Percentiles rank a stretch among this genome's conserved stretches.
Conservation (phyloP, 2,329 filamentous ascomycete genomes). For the Fusarium sp. region DNA sequence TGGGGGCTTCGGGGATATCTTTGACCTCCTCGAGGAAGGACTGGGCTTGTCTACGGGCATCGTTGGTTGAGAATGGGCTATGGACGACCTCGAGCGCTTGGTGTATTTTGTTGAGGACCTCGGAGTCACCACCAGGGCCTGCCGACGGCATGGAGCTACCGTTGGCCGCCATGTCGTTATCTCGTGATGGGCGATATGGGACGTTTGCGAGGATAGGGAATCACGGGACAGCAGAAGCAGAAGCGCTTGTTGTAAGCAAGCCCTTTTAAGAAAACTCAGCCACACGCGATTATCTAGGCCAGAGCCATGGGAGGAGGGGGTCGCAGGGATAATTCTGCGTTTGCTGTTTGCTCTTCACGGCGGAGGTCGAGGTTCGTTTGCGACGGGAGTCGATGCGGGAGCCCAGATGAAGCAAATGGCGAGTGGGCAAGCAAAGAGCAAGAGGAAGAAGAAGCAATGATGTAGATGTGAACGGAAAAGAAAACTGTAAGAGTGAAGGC, state of each 20-base stretch:
- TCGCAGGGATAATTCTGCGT: slow-evolving; percentile 10
- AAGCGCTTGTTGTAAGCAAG: slow-evolving; percentile 37
- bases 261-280: slow-evolving; percentile 27
- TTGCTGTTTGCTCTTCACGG: slow-evolving; percentile 22
- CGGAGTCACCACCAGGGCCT: slow-evolving; percentile 54
- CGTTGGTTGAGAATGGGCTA: slow-evolving; percentile 81
- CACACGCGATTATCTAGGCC: slow-evolving; percentile 26
- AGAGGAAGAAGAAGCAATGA: slow-evolving; percentile 1
- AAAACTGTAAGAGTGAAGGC: slow-evolving; percentile 19
- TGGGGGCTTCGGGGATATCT: slow-evolving; percentile 79
- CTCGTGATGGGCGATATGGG: slow-evolving; percentile 15
- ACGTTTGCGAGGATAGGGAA: slow-evolving; percentile 17
- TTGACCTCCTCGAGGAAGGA: slow-evolving; percentile 89
- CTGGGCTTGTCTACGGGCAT: slow-evolving; percentile 83
- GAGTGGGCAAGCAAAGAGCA: slow-evolving; percentile 13
- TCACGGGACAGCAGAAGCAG: slow-evolving; percentile 25
- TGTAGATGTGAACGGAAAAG: slow-evolving; percentile 13
- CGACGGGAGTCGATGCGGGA: slow-evolving; percentile 23
- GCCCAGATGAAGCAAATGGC: slow-evolving; percentile 18
- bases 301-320: slow-evolving; percentile 33
- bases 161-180: slow-evolving; percentile 52
- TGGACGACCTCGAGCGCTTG: slow-evolving; percentile 90
- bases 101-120: slow-evolving; percentile 75
- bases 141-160: slow-evolving; percentile 49
- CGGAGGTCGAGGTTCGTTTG: slow-evolving; percentile 21